These are phyloP conservation scores for Podaxis sp. DNA, from an alignment of 768 basidiomycete genomes.

Conservation along the genomic window DNA sequence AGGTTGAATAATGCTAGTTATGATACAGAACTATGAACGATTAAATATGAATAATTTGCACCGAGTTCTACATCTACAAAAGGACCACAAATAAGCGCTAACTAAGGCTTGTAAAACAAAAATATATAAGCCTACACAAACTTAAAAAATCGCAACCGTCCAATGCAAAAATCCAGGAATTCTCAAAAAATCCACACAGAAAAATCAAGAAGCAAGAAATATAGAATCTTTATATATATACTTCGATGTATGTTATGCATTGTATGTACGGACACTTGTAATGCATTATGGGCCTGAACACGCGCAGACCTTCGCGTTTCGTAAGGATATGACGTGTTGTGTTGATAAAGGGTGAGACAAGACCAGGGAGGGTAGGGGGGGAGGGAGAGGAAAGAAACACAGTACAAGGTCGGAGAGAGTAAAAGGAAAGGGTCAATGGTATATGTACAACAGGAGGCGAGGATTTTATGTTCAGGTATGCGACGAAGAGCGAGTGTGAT, in stretches of 20 bases:
- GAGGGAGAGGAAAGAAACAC: not conserved
- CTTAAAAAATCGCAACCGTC: not conserved
- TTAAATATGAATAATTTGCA: not conserved
- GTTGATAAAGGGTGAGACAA: not conserved
- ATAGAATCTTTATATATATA: not conserved
- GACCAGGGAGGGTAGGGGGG: not conserved
- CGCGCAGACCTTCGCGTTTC: constrained; percentile 7
- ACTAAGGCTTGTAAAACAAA: no score
- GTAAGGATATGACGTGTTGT: not conserved
- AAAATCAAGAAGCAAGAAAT: not conserved
- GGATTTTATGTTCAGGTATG: not conserved
- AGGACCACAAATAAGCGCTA: no score
- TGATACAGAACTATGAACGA: not conserved
- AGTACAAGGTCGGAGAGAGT: no score
- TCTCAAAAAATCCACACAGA: not conserved
- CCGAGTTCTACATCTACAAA: no score
- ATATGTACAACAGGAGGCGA: not conserved
- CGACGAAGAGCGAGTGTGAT: not conserved
- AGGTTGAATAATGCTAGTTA: not conserved
- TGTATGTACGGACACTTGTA: not conserved
- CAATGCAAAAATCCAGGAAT: not conserved
- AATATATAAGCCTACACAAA: no score
- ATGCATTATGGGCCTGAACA: constrained; percentile 5
- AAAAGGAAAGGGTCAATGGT: not conserved
- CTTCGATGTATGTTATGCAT: not conserved